Base-by-base conservation (phyloP, 169 alveolate genomes). In the Plasmodium coatneyi region DNA sequence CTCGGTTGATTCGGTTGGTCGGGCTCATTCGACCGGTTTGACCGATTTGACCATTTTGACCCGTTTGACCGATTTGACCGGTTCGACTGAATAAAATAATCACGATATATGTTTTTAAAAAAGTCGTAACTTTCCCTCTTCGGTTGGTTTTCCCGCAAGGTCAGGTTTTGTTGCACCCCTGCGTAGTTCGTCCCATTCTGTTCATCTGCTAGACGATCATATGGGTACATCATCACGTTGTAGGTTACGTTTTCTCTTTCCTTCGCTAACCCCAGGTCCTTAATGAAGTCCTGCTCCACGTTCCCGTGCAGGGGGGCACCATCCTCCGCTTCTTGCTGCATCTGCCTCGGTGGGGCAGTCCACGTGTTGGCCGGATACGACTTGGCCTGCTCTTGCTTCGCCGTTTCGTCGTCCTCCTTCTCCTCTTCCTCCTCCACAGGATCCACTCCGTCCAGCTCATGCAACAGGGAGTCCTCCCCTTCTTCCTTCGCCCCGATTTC, bases 101-200 rank as follows among this genome's bases (percentile, higher is more conserved):
- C 86, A n/a, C 60, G 32, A 32, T 74, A 86, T 2, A 86, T 78
- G 76, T 86, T 72, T 52, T 43, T 86, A 76, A 86, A 86, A 49
- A 49, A 32, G 70, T 60, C 66, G 39, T 16, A 74, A 4, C 66
- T 80, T 54, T 70, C 28, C 25, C 80, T n/a, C 22, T 86, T 74
- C 16, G 41, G 3, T 22, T 41, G 36, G 19, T 7, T 19, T 22
- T 54, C 32, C 76, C 30, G 14, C 2, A 14, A 28, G 19, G 30
- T 6, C 5, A 19, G 28, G 5, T 66, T 30, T 32, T 34, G 28
- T 10, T 70, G 32, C 43, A 14, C 34, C 56, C 80, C 60, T n/a
- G 52, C 14, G 49, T 70, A 78, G 49, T 28, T 9, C 16, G n/a
- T 66, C 25, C 72, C 91, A 60, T 82, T 82, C 46, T 5, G 22